These are phyloP conservation scores for Cnidoscolus chayamansa DNA, from an alignment of 441 rosid species.

Conservation along the genomic window DNA sequence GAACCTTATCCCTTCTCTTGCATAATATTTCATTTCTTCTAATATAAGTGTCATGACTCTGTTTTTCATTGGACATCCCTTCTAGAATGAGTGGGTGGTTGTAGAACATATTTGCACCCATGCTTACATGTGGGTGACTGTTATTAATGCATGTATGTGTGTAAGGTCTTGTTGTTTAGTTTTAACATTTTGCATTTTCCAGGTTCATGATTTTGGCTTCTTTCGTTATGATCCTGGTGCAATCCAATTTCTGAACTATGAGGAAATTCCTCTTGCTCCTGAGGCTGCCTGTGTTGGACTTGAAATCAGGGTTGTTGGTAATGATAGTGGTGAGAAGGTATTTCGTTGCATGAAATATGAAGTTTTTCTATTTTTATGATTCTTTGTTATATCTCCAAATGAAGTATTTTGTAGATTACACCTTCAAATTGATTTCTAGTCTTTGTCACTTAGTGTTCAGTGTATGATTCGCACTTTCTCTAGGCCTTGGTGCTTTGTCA, in stretches of 20 bases:
- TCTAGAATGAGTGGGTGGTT: not conserved
- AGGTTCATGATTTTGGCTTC: slow-evolving; percentile 99
- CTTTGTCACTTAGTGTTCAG: not conserved
- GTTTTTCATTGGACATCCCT: not conserved
- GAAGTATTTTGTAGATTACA: not conserved
- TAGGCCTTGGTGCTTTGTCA: not conserved
- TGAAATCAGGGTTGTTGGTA: slow-evolving; percentile 97
- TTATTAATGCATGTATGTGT: not conserved
- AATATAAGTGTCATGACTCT: not conserved
- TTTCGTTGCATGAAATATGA: not conserved
- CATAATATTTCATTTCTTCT: not conserved
- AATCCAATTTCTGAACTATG: slow-evolving; percentile 74
- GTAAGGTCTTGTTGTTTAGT: not conserved
- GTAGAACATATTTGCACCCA: not conserved
- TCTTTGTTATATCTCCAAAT: not conserved
- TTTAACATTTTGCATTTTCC: slow-evolving; percentile 14
- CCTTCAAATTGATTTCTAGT: not conserved
- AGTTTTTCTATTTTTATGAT: not conserved
- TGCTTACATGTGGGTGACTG: not conserved
- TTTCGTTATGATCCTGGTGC: slow-evolving; percentile 83
- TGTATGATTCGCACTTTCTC: not conserved
- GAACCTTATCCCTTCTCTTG: not conserved
- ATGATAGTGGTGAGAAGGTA: slow-evolving; percentile 99
- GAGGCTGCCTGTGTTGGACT: slow-evolving; percentile 96
- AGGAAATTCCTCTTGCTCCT: slow-evolving; percentile 97